phyloP scores from a whole-genome alignment of 768 basidiomycete species.

The Suillus discolor region DNA sequence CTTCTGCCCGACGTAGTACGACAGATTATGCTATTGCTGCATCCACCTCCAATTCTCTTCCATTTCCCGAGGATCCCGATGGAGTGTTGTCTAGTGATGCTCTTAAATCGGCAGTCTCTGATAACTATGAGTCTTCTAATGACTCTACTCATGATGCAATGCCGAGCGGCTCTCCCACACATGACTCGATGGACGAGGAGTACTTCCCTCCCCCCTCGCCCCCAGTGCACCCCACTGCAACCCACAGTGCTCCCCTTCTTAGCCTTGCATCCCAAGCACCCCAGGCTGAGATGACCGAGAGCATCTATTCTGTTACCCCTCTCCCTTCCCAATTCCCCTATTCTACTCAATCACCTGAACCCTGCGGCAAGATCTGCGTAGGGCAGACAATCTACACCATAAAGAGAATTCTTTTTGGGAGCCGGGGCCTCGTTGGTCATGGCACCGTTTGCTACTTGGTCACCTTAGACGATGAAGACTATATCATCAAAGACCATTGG shows the following conservation, averaged over 20 bases:
- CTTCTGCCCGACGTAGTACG: background rate
- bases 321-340: background rate
- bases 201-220: background rate
- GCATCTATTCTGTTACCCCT: background rate
- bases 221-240: background rate
- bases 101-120: no score
- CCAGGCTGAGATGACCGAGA: background rate
- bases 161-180: no score
- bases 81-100: no score
- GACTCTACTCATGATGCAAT: background rate
- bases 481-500: background rate
- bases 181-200: background rate
- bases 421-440: background rate
- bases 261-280: background rate
- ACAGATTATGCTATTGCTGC: no score
- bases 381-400: background rate
- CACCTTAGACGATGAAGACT: background rate
- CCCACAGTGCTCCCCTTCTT: background rate
- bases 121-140: background rate
- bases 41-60: no score
- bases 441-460: background rate
- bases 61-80: no score
- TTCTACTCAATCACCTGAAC: background rate
- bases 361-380: background rate
- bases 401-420: background rate